Percentiles rank a stretch among this genome's conserved stretches.
Conservation (phyloP, 331 rosid species). For the Malus hybrid region DNA sequence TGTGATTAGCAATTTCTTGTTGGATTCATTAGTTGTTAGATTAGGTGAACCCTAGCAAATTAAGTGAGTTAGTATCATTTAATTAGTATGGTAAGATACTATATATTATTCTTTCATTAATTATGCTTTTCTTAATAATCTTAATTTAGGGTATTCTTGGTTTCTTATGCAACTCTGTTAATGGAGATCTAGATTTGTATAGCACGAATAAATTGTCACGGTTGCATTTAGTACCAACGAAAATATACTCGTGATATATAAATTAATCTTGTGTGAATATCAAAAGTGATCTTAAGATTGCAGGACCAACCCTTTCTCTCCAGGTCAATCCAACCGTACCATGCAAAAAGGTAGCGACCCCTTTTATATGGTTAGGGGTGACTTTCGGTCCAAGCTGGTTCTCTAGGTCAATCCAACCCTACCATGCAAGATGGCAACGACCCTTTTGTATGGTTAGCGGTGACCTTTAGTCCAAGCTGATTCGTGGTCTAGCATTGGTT, state of each 20-base stretch:
- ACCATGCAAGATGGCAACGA: not conserved
- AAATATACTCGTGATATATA: too few relatives aligned
- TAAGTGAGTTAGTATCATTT: too few relatives aligned
- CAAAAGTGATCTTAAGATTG: slow-evolving; percentile 5
- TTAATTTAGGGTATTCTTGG: not conserved
- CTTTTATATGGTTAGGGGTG: not conserved
- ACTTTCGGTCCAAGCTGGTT: slow-evolving; percentile 7
- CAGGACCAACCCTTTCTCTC: not conserved
- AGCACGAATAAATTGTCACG: too few relatives aligned
- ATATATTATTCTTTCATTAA: not conserved
- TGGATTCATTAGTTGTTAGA: slow-evolving; percentile 18
- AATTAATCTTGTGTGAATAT: too few relatives aligned
- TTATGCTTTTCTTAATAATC: not conserved
- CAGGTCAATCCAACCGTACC: slow-evolving; percentile 11
- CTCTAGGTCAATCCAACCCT: slow-evolving; percentile 7
- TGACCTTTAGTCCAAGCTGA: slow-evolving; percentile 5
- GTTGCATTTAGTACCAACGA: too few relatives aligned
- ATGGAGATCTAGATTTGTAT: too few relatives aligned
- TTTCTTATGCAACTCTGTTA: not conserved
- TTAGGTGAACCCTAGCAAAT: not conserved
- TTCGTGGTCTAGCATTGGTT: not conserved
- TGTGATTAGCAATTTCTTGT: slow-evolving; percentile 7
- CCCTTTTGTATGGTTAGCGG: slow-evolving; percentile 4
- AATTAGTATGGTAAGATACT: not conserved
- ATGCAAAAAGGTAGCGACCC: not conserved